Evolutionary conservation across 148 eudicot genomes (phyloP), one percentile per base, ranked within the genome.

Genomic region (Fallopia convolvulus): DNA sequence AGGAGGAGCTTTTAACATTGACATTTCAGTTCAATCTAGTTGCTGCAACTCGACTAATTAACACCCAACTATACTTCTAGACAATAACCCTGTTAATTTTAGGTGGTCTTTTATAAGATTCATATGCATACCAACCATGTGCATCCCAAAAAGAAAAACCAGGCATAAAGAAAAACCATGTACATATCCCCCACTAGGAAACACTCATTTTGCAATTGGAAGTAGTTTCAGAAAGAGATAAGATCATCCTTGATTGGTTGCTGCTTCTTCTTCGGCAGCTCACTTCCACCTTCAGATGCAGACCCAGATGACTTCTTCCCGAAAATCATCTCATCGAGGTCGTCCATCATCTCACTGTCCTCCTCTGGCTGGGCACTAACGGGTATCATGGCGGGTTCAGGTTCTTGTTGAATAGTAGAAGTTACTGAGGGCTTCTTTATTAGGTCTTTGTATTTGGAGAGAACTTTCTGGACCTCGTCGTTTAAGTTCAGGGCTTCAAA

Each of bases 281-380:
- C 84, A 44, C 82, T 73, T 21, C 87, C 86, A 17, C 65, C 79
- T 56, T 87, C 87, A 8, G 97, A 87, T 2, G 92, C 75, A 65
- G 89, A 79, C 14, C 89, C 92, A 11, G 86, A 8, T 77, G 86
- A 8, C 76, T 89, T 90, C 77, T 81, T 92, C 56, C 97, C 99
- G 61, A 94, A 94, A 17, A 94, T 92, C 97, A 92, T 94, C 87
- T 94, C 97, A 78, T 92, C 95, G 2, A 94, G 97, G 85, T 94
- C 97, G 42, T 94, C 95, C 97, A 94, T 89, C 97, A 90, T 88
- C 18, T 94, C 97, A 78, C 88, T 92, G 58, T 90, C 70, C 60
- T 92, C 99, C 77, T 92, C 97, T 6, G 97, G 97, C 82, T 92
- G 97, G 42, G 86, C 96, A n/a, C 92, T 91, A 33, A 92, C 89